A percentile compares a stretch with the other conserved stretches of the same genome.
phyloP scores from a whole-genome alignment of 805 yeast genomes.

The Monosporozyma yasuniensis region DNA sequence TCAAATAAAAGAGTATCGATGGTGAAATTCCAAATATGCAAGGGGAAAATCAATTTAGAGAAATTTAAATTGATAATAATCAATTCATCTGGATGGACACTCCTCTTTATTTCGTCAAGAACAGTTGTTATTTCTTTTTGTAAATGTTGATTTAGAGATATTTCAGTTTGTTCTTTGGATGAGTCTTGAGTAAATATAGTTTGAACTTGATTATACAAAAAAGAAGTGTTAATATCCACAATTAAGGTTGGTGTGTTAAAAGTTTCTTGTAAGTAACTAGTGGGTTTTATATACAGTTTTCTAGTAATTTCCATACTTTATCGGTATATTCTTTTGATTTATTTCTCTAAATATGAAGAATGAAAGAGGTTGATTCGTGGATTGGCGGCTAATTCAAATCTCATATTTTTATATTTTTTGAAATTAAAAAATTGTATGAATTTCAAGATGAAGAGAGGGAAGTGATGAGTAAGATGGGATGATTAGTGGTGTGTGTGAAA shows the following conservation, averaged over 20 bases:
- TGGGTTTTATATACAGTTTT: background rate
- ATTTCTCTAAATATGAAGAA: too few species aligned
- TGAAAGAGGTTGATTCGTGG: background rate
- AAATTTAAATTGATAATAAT: slow-evolving; percentile 5
- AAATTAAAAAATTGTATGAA: too few species aligned
- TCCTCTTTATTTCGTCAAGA: background rate
- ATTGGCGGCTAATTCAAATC: background rate
- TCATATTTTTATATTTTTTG: background rate
- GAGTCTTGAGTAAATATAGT: background rate
- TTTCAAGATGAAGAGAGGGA: too few species aligned
- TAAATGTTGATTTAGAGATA: background rate
- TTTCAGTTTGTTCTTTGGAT: background rate
- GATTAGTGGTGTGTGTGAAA: too few species aligned
- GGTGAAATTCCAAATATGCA: slow-evolving; percentile 7
- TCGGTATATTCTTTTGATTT: too few species aligned
- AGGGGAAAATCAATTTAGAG: slow-evolving; percentile 1
- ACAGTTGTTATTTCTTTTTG: background rate
- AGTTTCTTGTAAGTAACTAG: background rate
- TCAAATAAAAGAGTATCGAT: background rate
- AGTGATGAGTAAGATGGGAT: too few species aligned
- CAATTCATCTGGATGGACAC: background rate
- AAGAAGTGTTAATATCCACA: slow-evolving; percentile 6
- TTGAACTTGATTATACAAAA: background rate
- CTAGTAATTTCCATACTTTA: slow-evolving; percentile 7
- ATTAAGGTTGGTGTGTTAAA: background rate